Percentiles rank a stretch among this genome's conserved stretches.
phyloP scores from a whole-genome alignment of 2,329 filamentous ascomycete genomes.

The Torrubiella hemipterigena region DNA sequence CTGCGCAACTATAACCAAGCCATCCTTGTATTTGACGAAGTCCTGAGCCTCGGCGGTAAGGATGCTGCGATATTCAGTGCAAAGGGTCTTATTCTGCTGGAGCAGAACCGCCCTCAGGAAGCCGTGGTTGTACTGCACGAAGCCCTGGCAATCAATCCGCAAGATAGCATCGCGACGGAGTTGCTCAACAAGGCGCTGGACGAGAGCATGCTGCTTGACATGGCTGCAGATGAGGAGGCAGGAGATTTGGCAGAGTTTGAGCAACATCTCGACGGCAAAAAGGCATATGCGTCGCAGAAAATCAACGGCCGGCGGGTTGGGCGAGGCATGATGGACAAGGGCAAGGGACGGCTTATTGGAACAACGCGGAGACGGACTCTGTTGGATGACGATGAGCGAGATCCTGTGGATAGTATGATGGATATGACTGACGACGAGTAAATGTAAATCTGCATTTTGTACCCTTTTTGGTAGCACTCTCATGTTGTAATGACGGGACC shows the following conservation, averaged over 20 bases:
- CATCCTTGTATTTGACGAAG: constrained; percentile 73
- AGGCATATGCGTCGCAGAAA: constrained; percentile 29
- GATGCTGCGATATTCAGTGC: constrained; percentile 68
- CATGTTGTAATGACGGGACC: too few species aligned
- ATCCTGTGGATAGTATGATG: constrained; percentile 36
- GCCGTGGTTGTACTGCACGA: constrained; percentile 78
- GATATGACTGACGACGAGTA: constrained; percentile 44
- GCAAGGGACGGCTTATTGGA: constrained; percentile 30
- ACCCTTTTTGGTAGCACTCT: too few species aligned
- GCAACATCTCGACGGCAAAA: constrained; percentile 32
- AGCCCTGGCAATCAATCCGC: constrained; percentile 64
- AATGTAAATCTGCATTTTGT: too few species aligned
- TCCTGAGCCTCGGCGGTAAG: constrained; percentile 70
- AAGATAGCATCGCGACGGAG: constrained; percentile 73
- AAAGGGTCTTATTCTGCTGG: constrained; percentile 74
- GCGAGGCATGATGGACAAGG: constrained; percentile 24
- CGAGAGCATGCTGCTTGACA: constrained; percentile 39
- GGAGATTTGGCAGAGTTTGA: constrained; percentile 40
- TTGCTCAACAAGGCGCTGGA: constrained; percentile 60
- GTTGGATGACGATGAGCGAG: constrained; percentile 22
- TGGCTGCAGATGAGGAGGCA: constrained; percentile 32
- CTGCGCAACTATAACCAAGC: constrained; percentile 58
- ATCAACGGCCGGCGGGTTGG: constrained; percentile 16
- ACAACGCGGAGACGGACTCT: constrained; percentile 18
- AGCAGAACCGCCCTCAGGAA: constrained; percentile 61